Base-by-base conservation (phyloP, 2,329 filamentous ascomycete species). In the Clonostachys rosea region DNA sequence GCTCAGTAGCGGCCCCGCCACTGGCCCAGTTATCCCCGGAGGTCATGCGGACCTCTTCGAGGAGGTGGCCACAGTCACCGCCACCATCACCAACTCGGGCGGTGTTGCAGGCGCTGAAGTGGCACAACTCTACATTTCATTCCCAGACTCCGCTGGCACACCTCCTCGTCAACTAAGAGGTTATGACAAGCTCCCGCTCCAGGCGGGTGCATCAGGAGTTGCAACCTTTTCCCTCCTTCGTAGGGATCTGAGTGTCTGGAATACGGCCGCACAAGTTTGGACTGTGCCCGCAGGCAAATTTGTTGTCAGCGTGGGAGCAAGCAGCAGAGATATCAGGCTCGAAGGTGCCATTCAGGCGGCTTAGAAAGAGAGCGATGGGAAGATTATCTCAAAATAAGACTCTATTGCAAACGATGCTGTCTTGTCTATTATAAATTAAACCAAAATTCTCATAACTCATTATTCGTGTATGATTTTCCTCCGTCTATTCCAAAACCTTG, bases 11-110 rank as follows among this genome's bases (percentile, higher is more conserved):
- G 70, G 68, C 11, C 63, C 71, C 0, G 70, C 73, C 0, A 62
- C 63, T 0, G 70, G 71, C 4, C 41, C 55, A 3, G 61, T 68
- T 33, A 61, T 65, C 3, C 63, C 72, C 0, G 75, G 75, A 24
- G 75, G 75, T 2, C 64, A 61, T 5, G 58, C 63, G 1, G 72
- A 76, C 47, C 68, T 79, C 33, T 76, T 68, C 56, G 69, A 74
- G 12, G 59, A 58, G 0, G 65, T 74, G 1, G 66, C 68, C 5
- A 71, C 67, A 8, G 78, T 85, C 12, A 79, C 78, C 0, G 78
- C 78, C 0, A 81, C 72, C 2, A 69, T 91, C 36, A 77, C 73
- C 48, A 91, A 92, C 70, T 80, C 73, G 2, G 87, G 87, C 18
- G 35, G 47, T 3, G 55, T 68, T 5, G 54, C 61, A n/a, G 78